Evolutionary conservation across 2,329 filamentous ascomycete species (phyloP).

Genomic region (Lojkania enalia): DNA sequence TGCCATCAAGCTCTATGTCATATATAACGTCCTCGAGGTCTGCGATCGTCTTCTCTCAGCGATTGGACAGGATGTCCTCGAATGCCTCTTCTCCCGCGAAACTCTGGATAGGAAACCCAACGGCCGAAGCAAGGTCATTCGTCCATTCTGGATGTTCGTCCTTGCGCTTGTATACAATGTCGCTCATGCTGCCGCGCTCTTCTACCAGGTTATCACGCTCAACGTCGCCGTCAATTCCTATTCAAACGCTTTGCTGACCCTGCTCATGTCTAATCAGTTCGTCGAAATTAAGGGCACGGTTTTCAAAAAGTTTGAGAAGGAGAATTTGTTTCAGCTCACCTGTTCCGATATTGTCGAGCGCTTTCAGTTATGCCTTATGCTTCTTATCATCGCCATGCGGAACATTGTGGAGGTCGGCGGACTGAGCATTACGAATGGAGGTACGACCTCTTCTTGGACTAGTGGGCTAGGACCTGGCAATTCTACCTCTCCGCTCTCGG

Average conservation of each 20-base stretch:
- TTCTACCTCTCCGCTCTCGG: constrained; percentile 59
- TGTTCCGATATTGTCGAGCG: constrained; percentile 96
- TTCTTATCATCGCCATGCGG: constrained; percentile 91
- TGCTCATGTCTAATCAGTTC: constrained; percentile 95
- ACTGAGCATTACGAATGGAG: constrained; percentile 58
- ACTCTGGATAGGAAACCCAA: constrained; percentile 85
- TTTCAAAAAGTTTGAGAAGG: constrained; percentile 98
- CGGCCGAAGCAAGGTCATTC: constrained; percentile 85
- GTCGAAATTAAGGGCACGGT: constrained; percentile 98
- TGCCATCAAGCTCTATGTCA: constrained; percentile 97
- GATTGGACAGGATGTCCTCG: constrained; percentile 91
- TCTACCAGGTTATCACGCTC: constrained; percentile 96
- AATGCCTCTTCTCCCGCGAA: constrained; percentile 92
- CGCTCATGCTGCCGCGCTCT: constrained; percentile 81
- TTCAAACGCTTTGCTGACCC: constrained; percentile 88
- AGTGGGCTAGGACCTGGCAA: constrained; percentile 46
- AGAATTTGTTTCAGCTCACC: constrained; percentile 93
- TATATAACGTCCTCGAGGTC: constrained; percentile 96
- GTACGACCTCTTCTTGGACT: constrained; percentile 30
- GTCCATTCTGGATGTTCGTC: constrained; percentile 89
- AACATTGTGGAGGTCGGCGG: constrained; percentile 96
- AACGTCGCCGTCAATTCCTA: constrained; percentile 99
- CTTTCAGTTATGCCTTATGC: constrained; percentile 97
- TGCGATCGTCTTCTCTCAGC: constrained; percentile 88
- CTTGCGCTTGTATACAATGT: constrained; percentile 87